Conservation (phyloP, 805 yeast genomes). For the Yarrowia alimentaria region DNA sequence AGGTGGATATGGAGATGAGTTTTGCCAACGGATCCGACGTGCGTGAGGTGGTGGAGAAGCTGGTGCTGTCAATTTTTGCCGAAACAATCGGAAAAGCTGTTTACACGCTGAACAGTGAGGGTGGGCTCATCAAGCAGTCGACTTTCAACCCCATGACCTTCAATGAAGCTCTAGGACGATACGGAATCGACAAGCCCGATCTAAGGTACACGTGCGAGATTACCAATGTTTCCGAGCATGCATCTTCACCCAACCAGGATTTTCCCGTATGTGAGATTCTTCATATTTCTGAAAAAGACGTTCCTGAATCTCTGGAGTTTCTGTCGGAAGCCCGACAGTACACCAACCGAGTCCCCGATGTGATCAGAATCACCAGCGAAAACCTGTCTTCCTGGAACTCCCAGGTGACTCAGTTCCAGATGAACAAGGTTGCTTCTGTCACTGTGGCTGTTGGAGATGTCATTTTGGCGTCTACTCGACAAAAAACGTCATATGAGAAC, state of each 20-base stretch:
- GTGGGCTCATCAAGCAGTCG: not conserved
- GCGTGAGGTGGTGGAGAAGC: constrained; percentile 56
- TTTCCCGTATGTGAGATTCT: constrained; percentile 68
- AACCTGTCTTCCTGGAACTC: constrained; percentile 11
- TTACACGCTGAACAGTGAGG: constrained; percentile 35
- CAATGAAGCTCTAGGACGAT: constrained; percentile 62
- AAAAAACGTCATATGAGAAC: constrained; percentile 71
- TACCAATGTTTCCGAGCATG: constrained; percentile 40
- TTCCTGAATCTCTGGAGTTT: constrained; percentile 11
- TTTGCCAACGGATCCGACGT: constrained; percentile 72
- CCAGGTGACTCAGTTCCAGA: constrained; percentile 2
- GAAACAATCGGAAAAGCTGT: constrained; percentile 43
- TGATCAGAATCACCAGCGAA: constrained; percentile 10
- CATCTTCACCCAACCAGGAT: constrained; percentile 41
- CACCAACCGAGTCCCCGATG: constrained; percentile 29
- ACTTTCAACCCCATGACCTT: constrained; percentile 49
- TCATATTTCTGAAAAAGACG: constrained; percentile 4
- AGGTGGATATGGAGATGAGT: constrained; percentile 92
- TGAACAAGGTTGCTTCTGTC: constrained; percentile 34
- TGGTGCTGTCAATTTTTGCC: constrained; percentile 58
- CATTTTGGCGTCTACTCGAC: constrained; percentile 75
- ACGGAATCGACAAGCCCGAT: constrained; percentile 96
- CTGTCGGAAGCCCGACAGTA: constrained; percentile 25
- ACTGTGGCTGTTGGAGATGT: constrained; percentile 72
- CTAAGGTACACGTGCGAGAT: constrained; percentile 57